Evolutionary conservation across 352 stramenopile genomes (phyloP), one percentile per base, ranked within the genome.

Genomic region (Globisporangium apiculatum): DNA sequence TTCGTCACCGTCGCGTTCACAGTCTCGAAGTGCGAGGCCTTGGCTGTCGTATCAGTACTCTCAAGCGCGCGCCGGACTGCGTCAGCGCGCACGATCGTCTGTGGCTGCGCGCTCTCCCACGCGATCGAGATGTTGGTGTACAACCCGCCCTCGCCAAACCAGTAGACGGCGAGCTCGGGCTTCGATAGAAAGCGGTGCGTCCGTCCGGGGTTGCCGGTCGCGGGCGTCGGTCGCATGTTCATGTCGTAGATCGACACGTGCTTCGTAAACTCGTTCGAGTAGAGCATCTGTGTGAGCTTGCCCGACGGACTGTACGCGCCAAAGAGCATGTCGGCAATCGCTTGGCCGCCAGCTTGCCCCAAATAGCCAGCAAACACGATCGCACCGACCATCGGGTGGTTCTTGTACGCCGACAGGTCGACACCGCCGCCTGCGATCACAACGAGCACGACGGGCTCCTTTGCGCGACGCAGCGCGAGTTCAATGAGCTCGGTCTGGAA

Each of bases 121-220:
- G 60, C 57, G 24, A 90, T 57, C 48, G 58, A 41, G 43, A 95
- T 94, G 3, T 64, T 67, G 40, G 75, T 89, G 70, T 95, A 97
- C 48, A 76, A 92, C 17, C 96, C 47, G 3, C 89, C 89, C 7
- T 73, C 67, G 0, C 89, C 88, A 65, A 97, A 96, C 17, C 60
- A 57, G 55, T 82, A 91, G 17, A 97, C 76, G 0, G 71, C 66
- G 10, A 62, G 35, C 12, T 78, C 86, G n/a, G 1, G 5, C 11
- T 51, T 51, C 12, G 56, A 75, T 68, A 84, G 92, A 52, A 96
- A 97, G 14, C 88, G 81, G 55, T 97, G 92, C 5, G 88, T 95
- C 24, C 87, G 71, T 3, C 88, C 88, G 4, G 79, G 82, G 47
- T 86, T 84, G 3, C 68, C 74, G 5, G 70, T 86, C 54, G 46